Conservation (phyloP, 306 rosid genomes). For the Acacia crassicarpa region DNA sequence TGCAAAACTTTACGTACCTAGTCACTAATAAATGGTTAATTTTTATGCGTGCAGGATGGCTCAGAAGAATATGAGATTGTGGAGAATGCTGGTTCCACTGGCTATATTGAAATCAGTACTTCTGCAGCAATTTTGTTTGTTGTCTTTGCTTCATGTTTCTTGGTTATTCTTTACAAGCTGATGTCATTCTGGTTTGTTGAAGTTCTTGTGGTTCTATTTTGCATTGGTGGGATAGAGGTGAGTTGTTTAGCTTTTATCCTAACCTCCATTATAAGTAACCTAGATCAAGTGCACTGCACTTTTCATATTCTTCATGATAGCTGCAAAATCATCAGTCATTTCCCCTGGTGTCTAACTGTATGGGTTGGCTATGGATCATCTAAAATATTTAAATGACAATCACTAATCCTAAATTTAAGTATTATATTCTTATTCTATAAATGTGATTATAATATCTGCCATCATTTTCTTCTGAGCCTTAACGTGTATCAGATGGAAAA, state of each 20-base stretch:
- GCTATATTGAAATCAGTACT: constrained; percentile 81
- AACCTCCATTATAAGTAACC: constrained; percentile 17
- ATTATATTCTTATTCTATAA: not conserved
- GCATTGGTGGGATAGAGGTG: constrained; percentile 96
- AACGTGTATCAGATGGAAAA: not conserved
- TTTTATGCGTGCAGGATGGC: constrained; percentile 65
- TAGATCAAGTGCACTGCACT: not conserved
- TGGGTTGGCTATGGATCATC: not conserved
- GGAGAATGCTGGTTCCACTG: constrained; percentile 66
- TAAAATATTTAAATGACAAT: not conserved
- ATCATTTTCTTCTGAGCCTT: not conserved
- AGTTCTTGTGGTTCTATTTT: constrained; percentile 89
- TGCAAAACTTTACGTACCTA: constrained; percentile 18
- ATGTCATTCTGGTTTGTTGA: constrained; percentile 92
- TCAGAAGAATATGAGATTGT: constrained; percentile 57
- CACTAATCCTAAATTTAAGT: not conserved
- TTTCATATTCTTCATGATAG: not conserved
- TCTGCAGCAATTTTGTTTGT: constrained; percentile 82
- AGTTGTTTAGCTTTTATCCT: constrained; percentile 26
- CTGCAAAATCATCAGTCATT: constrained; percentile 20
- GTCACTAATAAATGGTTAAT: constrained; percentile 21
- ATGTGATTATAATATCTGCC: not conserved
- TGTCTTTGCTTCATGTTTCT: constrained; percentile 89
- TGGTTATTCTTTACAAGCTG: constrained; percentile 88
- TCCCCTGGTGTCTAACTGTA: not conserved